Evolutionary conservation across 2,329 filamentous ascomycete genomes (phyloP).

Genomic region (Colletotrichum abscissum): DNA sequence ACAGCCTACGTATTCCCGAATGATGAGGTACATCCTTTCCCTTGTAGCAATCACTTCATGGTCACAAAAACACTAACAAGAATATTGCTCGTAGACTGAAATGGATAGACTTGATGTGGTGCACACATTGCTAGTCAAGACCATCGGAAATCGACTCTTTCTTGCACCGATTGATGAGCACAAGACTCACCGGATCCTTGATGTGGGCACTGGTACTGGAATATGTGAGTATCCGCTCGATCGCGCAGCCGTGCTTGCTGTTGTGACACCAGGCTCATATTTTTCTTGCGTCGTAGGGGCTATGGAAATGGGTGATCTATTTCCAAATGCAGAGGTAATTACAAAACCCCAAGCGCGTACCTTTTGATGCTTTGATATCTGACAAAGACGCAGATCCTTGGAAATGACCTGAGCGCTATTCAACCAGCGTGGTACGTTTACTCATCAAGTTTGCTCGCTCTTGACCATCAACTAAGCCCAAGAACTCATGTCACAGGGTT

Average conservation of each 20-base stretch:
- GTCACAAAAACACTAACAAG: neutral
- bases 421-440: constrained; percentile 18
- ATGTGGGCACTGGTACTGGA: constrained; percentile 57
- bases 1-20: constrained; percentile 47
- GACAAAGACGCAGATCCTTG: constrained; percentile 49
- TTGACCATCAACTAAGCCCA: neutral
- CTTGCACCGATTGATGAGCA: constrained; percentile 42
- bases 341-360: too few species aligned
- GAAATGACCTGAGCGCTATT: constrained; percentile 43
- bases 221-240: constrained; percentile 43
- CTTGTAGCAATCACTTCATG: neutral
- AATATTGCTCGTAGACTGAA: neutral
- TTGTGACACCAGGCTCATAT: too few species aligned
- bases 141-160: constrained; percentile 5
- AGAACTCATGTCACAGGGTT: constrained; percentile 44
- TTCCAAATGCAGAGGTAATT: constrained; percentile 41
- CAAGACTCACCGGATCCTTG: constrained; percentile 48
- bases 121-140: constrained; percentile 12
- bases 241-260: too few species aligned
- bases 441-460: neutral
- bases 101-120: constrained; percentile 14
- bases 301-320: constrained; percentile 50
- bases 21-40: constrained; percentile 40
- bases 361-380: constrained; percentile 36
- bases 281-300: constrained; percentile 40